Conservation (phyloP, 2,329 filamentous ascomycete genomes). For the Fusarium xyrophilum region DNA sequence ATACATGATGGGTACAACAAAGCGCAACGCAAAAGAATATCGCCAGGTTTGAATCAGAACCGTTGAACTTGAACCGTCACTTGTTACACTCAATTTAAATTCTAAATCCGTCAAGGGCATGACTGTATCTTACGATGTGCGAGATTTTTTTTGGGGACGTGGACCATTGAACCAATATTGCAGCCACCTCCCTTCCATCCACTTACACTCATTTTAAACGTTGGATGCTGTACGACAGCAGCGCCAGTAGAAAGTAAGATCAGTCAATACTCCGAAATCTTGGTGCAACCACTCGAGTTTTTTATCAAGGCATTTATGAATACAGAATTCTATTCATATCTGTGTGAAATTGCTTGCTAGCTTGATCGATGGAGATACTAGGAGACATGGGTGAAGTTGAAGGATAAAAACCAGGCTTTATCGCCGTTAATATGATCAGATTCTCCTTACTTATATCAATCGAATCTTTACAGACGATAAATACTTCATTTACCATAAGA, state of each 20-base stretch:
- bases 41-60: conserved; percentile 2
- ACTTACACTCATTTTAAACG: conserved; percentile 22
- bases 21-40: background rate
- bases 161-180: conserved; percentile 12
- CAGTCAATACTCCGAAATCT: conserved; percentile 23
- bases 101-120: background rate
- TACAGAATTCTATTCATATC: conserved; percentile 1
- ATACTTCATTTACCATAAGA: background rate
- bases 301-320: background rate
- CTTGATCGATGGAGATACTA: background rate
- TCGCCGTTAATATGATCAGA: background rate
- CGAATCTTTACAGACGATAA: background rate
- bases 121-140: background rate
- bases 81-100: conserved; percentile 3
- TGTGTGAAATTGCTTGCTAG: background rate
- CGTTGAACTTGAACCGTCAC: conserved; percentile 9
- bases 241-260: conserved; percentile 18
- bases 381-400: background rate
- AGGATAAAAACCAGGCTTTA: background rate
- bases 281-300: conserved; percentile 15
- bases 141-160: background rate
- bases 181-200: conserved; percentile 9
- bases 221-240: conserved; percentile 29
- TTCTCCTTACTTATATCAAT: background rate
- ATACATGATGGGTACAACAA: background rate